phyloP scores from a whole-genome alignment of 2,329 filamentous ascomycete genomes.

The Colletotrichum caudatum region DNA sequence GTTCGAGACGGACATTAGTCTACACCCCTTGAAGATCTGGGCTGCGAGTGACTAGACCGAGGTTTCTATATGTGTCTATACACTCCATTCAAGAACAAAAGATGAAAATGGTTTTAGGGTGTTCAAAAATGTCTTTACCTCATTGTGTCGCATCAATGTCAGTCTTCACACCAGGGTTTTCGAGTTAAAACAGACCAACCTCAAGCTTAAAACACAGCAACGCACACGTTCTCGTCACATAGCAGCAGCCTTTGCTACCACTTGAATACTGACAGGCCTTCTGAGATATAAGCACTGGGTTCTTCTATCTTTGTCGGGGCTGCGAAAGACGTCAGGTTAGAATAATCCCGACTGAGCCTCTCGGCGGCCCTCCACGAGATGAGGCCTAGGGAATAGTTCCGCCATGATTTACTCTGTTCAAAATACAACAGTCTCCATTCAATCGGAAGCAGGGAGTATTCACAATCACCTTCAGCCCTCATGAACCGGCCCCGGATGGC shows the following conservation, averaged over 20 bases:
- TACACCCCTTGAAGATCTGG: not conserved
- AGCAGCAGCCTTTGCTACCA: not conserved
- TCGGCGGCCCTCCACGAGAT: not conserved
- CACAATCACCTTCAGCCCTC: not conserved
- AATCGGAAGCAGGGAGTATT: not conserved
- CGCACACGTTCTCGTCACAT: not conserved
- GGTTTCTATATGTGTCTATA: too few species aligned
- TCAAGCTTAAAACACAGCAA: not conserved
- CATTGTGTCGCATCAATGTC: not conserved
- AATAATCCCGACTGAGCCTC: not conserved
- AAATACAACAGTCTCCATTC: not conserved
- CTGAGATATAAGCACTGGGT: not conserved
- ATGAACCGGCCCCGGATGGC: not conserved
- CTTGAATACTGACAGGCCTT: not conserved
- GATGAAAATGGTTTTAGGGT: not conserved
- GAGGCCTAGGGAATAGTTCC: not conserved
- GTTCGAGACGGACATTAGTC: too few species aligned
- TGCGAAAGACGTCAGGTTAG: not conserved
- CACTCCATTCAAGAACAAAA: not conserved
- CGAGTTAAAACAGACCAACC: not conserved
- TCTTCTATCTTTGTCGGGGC: not conserved
- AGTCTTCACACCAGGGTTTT: not conserved
- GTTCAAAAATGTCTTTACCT: not conserved
- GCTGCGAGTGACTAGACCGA: not conserved
- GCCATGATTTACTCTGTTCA: not conserved